Evolutionary conservation across 1,284 basidiomycete species (phyloP), one percentile per base, ranked within the genome.

Genomic region (Sanghuangporus sanghuang): DNA sequence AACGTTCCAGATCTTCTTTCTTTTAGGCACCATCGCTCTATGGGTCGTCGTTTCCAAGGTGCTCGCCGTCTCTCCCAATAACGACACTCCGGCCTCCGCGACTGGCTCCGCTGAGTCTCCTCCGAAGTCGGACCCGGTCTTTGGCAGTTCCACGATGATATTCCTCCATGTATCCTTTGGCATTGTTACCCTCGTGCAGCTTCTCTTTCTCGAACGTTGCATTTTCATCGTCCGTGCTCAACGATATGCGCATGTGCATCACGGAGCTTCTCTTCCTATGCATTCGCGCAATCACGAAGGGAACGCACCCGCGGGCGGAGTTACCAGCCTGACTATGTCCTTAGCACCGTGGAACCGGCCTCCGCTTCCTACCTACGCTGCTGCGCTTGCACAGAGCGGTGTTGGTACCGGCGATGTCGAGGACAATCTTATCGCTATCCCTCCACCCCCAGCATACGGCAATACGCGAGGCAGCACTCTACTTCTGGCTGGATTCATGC

Each of bases 391-490:
- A 16, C 80, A 87, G 68, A 85, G 83, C 71, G 87, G 87, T 23
- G 77, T 76, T 11, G 84, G 85, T n/a, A 90, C 88, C 1, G 88
- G 87, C 39, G 87, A 90, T 71, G 87, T 87, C 27, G 88, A 90
- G 69, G 87, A 88, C 71, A 78, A 81, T 70, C 71, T 81, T 40
- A 88, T 89, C 66, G 87, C 86, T 6, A 79, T 77, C 12, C 79
- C 84, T 3, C 87, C 87, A 0, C 88, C 88, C 2, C 88, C 88
- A 4, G 85, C 85, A 18, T 90, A 90, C 71, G 87, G 88, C 27
- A 80, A 88, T 68, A 87, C 85, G 23, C 80, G 87, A 50, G 86
- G 86, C 42, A 89, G 86, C 73, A 85, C 78, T 35, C 76, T 90
- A 54, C 70, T 90, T 46, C 77, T 89, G 18, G 71, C 81, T 0